Percentiles rank a stretch among this genome's conserved stretches.
These are phyloP conservation scores for Diaporthe australafricana DNA, from an alignment of 2,329 filamentous ascomycete species.

Conservation along the genomic window DNA sequence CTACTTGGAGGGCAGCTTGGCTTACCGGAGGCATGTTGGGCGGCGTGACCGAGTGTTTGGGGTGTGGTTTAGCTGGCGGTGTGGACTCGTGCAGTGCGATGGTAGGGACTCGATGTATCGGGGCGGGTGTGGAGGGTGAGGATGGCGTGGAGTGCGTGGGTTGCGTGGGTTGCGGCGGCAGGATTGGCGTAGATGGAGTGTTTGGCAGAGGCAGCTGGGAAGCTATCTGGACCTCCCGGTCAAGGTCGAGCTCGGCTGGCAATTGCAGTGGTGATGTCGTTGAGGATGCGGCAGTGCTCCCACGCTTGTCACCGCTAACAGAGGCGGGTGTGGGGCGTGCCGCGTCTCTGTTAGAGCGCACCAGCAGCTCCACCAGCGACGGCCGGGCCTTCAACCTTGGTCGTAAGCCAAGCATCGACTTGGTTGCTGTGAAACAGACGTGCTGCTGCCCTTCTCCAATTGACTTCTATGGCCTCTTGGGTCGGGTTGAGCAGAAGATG, in stretches of 20 bases:
- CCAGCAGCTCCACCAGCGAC: constrained; percentile 64
- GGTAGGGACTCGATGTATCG: constrained; percentile 44
- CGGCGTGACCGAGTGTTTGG: constrained; percentile 43
- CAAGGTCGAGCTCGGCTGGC: constrained; percentile 37
- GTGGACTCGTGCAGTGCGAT: constrained; percentile 39
- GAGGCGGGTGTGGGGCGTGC: constrained; percentile 28
- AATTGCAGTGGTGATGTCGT: constrained; percentile 43
- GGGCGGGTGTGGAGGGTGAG: constrained; percentile 45
- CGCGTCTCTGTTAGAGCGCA: constrained; percentile 48
- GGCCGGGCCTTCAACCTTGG: constrained; percentile 63
- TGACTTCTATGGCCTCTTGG: neutral
- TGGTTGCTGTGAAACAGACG: constrained; percentile 15
- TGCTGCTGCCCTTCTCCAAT: constrained; percentile 3
- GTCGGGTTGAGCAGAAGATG: neutral
- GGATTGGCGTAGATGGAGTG: constrained; percentile 52
- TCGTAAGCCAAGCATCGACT: constrained; percentile 62
- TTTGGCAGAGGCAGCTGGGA: constrained; percentile 54
- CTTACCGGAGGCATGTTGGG: constrained; percentile 69
- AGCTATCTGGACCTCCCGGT: constrained; percentile 47
- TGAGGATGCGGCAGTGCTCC: constrained; percentile 35
- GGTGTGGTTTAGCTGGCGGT: constrained; percentile 45
- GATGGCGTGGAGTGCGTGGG: constrained; percentile 47
- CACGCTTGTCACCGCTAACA: constrained; percentile 28
- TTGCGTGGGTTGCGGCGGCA: constrained; percentile 45
- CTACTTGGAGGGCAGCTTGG: constrained; percentile 41